Conservation (phyloP, 345 rosid genomes). For the Euphorbia lathyris region DNA sequence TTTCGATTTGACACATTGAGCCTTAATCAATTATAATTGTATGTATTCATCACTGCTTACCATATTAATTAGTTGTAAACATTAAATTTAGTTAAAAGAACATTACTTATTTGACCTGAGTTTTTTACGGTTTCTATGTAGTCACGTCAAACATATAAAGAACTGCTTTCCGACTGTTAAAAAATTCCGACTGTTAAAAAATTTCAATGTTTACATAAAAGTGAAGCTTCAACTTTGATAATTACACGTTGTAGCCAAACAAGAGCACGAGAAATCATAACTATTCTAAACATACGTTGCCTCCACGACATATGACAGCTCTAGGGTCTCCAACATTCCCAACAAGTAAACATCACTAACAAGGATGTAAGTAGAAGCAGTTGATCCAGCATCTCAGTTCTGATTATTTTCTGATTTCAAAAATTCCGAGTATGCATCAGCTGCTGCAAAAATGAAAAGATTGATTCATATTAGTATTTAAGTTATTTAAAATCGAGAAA, state of each 20-base stretch:
- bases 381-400: constrained; percentile 98
- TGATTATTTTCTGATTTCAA: constrained; percentile 86
- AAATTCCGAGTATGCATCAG: constrained; percentile 92
- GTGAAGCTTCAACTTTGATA: neutral
- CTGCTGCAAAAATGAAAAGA: constrained; percentile 35
- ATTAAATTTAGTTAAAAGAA: too few species aligned
- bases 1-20: too few species aligned
- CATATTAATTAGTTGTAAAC: too few species aligned
- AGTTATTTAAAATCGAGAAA: constrained; percentile 19
- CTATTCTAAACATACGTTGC: constrained; percentile 45
- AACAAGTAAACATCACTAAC: constrained; percentile 88
- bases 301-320: constrained; percentile 96
- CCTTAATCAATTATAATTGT: too few species aligned
- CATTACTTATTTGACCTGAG: too few species aligned
- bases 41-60: too few species aligned
- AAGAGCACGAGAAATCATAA: neutral
- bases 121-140: too few species aligned
- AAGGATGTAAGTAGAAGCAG: constrained; percentile 94
- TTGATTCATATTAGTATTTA: too few species aligned
- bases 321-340: constrained; percentile 98
- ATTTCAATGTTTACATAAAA: neutral
- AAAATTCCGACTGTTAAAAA: too few species aligned
- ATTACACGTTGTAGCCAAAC: neutral
- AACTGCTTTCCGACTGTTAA: too few species aligned
- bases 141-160: too few species aligned